phyloP scores from a whole-genome alignment of 257 asterid species.

The Lantana camara region DNA sequence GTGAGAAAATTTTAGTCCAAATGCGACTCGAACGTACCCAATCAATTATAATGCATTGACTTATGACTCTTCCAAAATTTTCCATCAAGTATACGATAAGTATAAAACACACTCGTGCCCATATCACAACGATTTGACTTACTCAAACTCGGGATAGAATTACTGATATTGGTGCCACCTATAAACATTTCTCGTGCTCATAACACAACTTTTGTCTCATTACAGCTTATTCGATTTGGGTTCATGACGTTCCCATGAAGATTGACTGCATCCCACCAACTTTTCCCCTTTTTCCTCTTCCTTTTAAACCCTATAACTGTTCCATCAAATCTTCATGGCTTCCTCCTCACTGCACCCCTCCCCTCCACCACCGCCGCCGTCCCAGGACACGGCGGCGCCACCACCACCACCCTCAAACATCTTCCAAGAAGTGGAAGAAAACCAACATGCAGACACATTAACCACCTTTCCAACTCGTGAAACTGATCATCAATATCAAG shows the following conservation, averaged over 20 bases:
- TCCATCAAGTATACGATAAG: too few relatives aligned
- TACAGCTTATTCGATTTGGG: conserved; percentile 19
- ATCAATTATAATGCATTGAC: too few relatives aligned
- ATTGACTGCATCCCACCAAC: conserved; percentile 25
- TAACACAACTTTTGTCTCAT: conserved; percentile 3
- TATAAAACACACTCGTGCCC: too few relatives aligned
- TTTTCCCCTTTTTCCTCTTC: conserved; percentile 14
- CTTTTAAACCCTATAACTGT: background rate
- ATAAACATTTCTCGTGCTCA: conserved; percentile 32
- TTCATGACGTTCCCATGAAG: conserved; percentile 40
- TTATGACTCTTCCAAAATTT: too few relatives aligned
- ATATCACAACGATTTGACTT: too few relatives aligned
- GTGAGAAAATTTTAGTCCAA: too few relatives aligned
- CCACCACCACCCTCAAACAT: background rate
- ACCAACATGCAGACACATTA: background rate
- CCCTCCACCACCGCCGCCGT: background rate
- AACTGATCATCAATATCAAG: background rate
- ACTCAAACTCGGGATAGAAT: too few relatives aligned
- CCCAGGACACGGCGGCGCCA: background rate
- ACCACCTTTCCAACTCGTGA: too few relatives aligned
- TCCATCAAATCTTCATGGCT: background rate
- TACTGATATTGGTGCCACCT: too few relatives aligned
- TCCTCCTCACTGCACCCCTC: background rate
- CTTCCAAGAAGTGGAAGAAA: background rate
- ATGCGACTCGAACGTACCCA: too few relatives aligned